Evolutionary conservation across 2,329 filamentous ascomycete genomes (phyloP).

Genomic region (Acephala macrosclerotiorum): DNA sequence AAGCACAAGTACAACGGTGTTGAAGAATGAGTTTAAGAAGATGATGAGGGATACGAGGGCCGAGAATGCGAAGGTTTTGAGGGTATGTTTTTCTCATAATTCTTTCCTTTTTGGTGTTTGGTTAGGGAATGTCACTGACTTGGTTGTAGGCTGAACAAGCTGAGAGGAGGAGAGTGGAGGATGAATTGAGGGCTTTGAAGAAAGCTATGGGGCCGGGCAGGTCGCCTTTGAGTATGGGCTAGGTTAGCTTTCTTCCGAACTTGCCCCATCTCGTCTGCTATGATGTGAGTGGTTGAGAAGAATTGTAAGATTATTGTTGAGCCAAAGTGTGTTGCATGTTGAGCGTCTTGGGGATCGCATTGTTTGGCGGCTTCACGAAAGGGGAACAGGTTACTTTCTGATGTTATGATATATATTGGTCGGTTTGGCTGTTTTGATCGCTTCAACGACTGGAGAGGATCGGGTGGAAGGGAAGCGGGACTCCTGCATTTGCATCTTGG

Average conservation of each 20-base stretch:
- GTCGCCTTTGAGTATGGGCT: slow-evolving; percentile 44
- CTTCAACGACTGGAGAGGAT: neutral
- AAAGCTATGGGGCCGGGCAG: slow-evolving; percentile 44
- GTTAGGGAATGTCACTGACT: slow-evolving; percentile 15
- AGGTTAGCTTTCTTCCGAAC: neutral
- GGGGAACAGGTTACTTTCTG: neutral
- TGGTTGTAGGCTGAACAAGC: slow-evolving; percentile 72
- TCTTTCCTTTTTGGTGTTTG: neutral
- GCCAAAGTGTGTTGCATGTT: slow-evolving; percentile 6
- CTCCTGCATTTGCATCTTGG: neutral
- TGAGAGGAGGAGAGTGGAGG: slow-evolving; percentile 72
- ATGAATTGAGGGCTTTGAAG: slow-evolving; percentile 60
- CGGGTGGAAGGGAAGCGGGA: neutral
- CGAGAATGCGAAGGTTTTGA: slow-evolving; percentile 69
- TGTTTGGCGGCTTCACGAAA: neutral
- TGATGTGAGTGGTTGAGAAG: neutral
- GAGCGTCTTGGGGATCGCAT: neutral
- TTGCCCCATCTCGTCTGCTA: neutral
- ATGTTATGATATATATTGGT: slow-evolving; percentile 9
- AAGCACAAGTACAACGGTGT: slow-evolving; percentile 68
- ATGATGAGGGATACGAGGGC: slow-evolving; percentile 78
- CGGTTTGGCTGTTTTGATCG: neutral
- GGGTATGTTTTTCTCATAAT: slow-evolving; percentile 58
- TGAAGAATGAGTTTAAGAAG: slow-evolving; percentile 80
- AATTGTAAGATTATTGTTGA: slow-evolving; percentile 22